Base-by-base conservation (phyloP, 2,329 filamentous ascomycete genomes). In the Curvularia verruculosa region DNA sequence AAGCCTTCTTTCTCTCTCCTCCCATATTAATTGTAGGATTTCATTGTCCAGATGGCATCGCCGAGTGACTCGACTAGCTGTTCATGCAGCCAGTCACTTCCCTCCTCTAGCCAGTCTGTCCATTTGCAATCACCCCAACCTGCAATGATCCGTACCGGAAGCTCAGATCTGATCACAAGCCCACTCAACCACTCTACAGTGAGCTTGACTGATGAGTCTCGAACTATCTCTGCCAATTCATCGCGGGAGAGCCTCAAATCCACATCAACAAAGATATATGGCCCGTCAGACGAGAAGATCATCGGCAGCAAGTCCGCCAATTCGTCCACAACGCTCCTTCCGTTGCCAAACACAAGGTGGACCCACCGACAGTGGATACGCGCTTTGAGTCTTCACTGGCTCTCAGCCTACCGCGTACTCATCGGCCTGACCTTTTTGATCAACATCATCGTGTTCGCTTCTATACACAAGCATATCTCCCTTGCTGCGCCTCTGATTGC, bases 391-490 rank as follows among this genome's bases (percentile, higher is more conserved):
- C 40, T 65, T 5, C 56, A 59, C 47, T 69, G 64, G 65, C 52
- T 65, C 28, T 61, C 61, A 18, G 55, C 62, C 2, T 69, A 68
- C 36, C 65, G 58, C 3, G 45, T 64, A 5, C 54, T 69, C 10
- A 61, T 65, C 1, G 45, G 24, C 2, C 19, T 58, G 3, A 53
- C 60, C 9, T 44, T 66, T 4, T 1, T 49, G 13, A 19, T 55
- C n/a, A 69, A 69, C 21, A 3, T 59, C 2, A 39, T 43, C 5
- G 39, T 58, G 1, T 15, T 63, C 10, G 36, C 37, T 4, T 15
- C 43, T 5, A n/a, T 48, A 15, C 2, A 21, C 15, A 29, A 31
- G 23, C 31, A 15, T 5, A 3, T 56, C 9, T n/a, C 50, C 3
- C 51, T 54, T 1, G 21, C 58, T 5, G 31, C 37, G 3, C n/a